Percentiles rank a stretch among this genome's conserved stretches.
phyloP scores from a whole-genome alignment of 495 filamentous ascomycete genomes.

The Parathielavia hyrcaniae region DNA sequence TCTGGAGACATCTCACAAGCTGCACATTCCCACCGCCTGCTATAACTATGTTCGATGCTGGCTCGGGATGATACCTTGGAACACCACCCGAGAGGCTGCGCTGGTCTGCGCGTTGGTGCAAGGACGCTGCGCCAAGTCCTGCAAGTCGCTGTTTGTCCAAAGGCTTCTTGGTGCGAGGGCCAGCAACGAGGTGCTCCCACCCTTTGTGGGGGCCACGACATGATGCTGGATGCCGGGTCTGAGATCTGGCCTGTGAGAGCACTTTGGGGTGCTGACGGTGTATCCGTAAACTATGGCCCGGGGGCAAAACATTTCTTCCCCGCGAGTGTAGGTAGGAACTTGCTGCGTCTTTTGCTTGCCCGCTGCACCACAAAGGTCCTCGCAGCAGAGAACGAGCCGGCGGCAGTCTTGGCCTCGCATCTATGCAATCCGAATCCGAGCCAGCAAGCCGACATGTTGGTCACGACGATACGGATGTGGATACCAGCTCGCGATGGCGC shows the following conservation, averaged over 20 bases:
- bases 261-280: neutral
- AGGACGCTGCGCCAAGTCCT: neutral
- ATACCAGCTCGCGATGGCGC: neutral
- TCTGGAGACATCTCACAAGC: too few relatives aligned
- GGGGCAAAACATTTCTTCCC: neutral
- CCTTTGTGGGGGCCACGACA: neutral
- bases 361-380: too few relatives aligned
- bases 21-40: too few relatives aligned
- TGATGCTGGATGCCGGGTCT: neutral
- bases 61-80: neutral
- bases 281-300: too few relatives aligned
- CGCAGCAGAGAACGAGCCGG: too few relatives aligned
- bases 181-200: neutral
- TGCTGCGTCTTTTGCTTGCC: too few relatives aligned
- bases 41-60: neutral
- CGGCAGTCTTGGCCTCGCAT: too few relatives aligned
- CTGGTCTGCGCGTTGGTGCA: neutral
- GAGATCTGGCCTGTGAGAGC: neutral
- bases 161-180: neutral
- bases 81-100: conserved; percentile 6
- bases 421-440: neutral
- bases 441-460: neutral
- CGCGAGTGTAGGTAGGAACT: neutral
- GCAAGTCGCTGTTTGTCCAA: neutral
- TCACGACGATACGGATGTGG: neutral